Evolutionary conservation across 2,329 filamentous ascomycete genomes (phyloP).

Genomic region (Trichoderma aggressivum): DNA sequence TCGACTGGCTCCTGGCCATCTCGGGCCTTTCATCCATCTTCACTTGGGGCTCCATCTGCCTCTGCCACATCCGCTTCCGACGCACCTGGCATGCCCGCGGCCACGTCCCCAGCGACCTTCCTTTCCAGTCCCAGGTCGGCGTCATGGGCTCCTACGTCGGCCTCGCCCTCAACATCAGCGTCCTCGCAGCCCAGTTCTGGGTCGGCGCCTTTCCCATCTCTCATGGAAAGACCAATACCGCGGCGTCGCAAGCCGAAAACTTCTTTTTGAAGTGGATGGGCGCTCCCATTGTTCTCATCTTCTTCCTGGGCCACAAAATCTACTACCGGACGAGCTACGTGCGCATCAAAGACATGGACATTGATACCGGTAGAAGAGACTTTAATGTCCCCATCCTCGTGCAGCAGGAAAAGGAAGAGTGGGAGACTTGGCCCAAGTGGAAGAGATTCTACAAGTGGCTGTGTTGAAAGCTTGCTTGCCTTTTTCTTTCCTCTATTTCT

Average conservation of each 20-base stretch:
- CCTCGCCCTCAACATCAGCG: conserved; percentile 68
- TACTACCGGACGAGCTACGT: conserved; percentile 68
- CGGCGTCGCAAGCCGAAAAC: conserved; percentile 48
- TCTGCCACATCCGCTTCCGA: conserved; percentile 92
- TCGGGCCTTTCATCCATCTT: conserved; percentile 70
- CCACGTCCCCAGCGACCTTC: conserved; percentile 70
- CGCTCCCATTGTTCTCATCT: conserved; percentile 62
- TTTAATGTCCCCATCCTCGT: conserved; percentile 77
- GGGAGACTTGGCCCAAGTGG: conserved; percentile 68
- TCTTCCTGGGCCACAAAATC: conserved; percentile 74
- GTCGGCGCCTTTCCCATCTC: conserved; percentile 72
- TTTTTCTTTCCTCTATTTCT: background rate
- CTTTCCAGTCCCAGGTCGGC: conserved; percentile 78
- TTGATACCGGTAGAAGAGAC: conserved; percentile 80
- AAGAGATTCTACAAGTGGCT: conserved; percentile 72
- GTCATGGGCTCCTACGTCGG: conserved; percentile 78
- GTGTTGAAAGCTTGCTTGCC: conserved; percentile 46
- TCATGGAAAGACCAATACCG: conserved; percentile 35
- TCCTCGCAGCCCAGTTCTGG: conserved; percentile 86
- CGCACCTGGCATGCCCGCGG: conserved; percentile 69
- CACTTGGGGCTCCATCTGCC: conserved; percentile 80
- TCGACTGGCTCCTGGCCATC: conserved; percentile 72
- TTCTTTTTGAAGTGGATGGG: conserved; percentile 76
- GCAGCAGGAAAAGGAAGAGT: conserved; percentile 75
- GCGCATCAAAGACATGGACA: conserved; percentile 71